Evolutionary conservation across 192 early-diverging fungal genomes (phyloP), one percentile per base, ranked within the genome.

Genomic region (Entophlyctis helioformis): DNA sequence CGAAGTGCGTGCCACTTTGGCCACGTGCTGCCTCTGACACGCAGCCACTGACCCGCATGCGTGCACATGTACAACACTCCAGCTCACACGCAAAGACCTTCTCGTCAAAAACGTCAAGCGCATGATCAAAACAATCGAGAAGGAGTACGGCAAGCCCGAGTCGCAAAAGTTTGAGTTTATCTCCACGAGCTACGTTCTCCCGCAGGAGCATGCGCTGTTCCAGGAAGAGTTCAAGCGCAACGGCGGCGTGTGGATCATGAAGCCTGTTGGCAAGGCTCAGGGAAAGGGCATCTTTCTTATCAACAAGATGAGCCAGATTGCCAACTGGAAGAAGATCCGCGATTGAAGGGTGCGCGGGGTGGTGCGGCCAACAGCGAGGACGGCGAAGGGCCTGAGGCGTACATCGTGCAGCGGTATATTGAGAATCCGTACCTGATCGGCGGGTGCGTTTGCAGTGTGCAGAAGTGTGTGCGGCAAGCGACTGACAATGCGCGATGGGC

Each of bases 271-370:
- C 20, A 80, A 74, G 58, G 73, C 76, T 21, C 76, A 80, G 44
- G 76, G 76, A 10, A 78, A 78, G 46, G 76, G 76, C n/a, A 80
- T 80, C 34, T 80, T 80, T 39, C 47, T 80, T 18, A 75, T 80
- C 64, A 78, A 79, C 54, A 68, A 66, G 53, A 66, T 79, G 35
- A 56, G 50, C n/a, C 72, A 76, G 62, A 69, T 79, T 38, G 59
- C 39, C 36, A 51, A 67, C 22, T 79, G 76, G 76, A 63, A 59
- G 26, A 77, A 65, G 50, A 69, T n/a, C n/a, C n/a, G n/a, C n/a
- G n/a, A 76, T 47, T 62, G 66, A 19, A 52, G 55, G 31, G 56
- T 35, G 12, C 35, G n/a, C n/a, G 38, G 16, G 31, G 34, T 38
- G 37, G 25, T 23, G 4, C 29, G 29, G n/a, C n/a, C n/a, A n/a